Conservation (phyloP, 306 rosid species). For the Aeschynomene evenia region DNA sequence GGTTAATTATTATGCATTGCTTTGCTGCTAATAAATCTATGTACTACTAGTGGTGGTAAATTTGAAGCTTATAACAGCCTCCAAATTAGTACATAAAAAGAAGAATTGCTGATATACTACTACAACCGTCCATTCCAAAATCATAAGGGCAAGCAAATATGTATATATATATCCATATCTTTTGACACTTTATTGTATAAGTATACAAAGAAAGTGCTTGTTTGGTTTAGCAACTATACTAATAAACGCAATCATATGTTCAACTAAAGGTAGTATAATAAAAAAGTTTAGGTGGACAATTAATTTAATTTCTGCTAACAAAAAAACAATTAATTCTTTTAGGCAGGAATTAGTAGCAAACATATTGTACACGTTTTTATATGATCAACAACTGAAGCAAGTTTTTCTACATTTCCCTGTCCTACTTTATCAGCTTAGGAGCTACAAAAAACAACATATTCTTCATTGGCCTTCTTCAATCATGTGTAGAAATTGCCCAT, state of each 20-base stretch:
- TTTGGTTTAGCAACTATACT: neutral
- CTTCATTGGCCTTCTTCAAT: constrained; percentile 22
- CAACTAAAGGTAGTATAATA: no score
- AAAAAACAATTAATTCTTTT: no score
- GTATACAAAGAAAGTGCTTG: neutral
- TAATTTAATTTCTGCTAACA: no score
- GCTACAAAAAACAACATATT: neutral
- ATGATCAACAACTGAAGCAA: neutral
- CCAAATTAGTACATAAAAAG: neutral
- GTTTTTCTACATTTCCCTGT: neutral
- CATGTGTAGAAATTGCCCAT: constrained; percentile 1
- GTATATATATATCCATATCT: no score
- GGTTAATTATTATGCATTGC: neutral
- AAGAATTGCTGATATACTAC: neutral
- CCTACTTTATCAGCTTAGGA: neutral
- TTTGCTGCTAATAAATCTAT: neutral
- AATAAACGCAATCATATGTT: neutral
- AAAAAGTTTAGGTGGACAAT: neutral
- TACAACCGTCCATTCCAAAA: neutral
- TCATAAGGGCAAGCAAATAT: neutral
- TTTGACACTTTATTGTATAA: constrained; percentile 2
- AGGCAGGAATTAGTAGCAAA: neutral
- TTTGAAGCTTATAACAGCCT: neutral
- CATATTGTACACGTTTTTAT: neutral
- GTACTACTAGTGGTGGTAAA: neutral